Base-by-base conservation (phyloP, 2,329 filamentous ascomycete species). In the Mycosphaerella sp. region DNA sequence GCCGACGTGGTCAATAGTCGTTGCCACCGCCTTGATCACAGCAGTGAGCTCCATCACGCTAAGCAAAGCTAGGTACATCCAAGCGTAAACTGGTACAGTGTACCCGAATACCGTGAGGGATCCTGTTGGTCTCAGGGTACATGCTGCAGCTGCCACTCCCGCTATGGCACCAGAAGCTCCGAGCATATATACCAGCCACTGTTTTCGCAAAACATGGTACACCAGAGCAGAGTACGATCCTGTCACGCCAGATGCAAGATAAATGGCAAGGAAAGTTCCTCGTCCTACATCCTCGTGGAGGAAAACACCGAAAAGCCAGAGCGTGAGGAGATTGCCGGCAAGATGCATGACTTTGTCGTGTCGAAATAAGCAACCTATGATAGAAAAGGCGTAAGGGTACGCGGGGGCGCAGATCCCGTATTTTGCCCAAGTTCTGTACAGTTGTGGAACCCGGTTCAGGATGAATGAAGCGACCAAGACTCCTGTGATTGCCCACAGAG, bases 241-340 rank as follows among this genome's bases (percentile, higher is more conserved):
- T 1, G 81, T 39, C 1, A 75, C 72, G 46, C 84, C 85, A 6
- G 76, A 75, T 6, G 75, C 71, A 28, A 85, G 57, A 66, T 84
- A 87, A 28, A 87, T 70, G n/a, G 82, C 78, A 16, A 89, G 70
- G 68, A 89, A 88, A 49, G 79, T 75, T 12, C 78, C 83, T 9
- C 85, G 76, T 9, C 84, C 85, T 21, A 88, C 71, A 59, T 88
- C 83, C 55, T 87, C 82, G 68, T 87, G 84, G 30, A 88, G 72
- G 1, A 77, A 73, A 8, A 78, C 77, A 18, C 86, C 87, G 14
- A 89, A 73, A 62, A 87, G 72, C 73, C 76, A 84, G 4, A 91
- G 72, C 36, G 78, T 71, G 7, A 76, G 59, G 78, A 87, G 82
- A 69, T 91, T 91, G 37, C 75, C 64, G 18, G 74, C 53, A 34